Conservation (phyloP, 2,329 filamentous ascomycete genomes). For the Epichloe gansuensis region DNA sequence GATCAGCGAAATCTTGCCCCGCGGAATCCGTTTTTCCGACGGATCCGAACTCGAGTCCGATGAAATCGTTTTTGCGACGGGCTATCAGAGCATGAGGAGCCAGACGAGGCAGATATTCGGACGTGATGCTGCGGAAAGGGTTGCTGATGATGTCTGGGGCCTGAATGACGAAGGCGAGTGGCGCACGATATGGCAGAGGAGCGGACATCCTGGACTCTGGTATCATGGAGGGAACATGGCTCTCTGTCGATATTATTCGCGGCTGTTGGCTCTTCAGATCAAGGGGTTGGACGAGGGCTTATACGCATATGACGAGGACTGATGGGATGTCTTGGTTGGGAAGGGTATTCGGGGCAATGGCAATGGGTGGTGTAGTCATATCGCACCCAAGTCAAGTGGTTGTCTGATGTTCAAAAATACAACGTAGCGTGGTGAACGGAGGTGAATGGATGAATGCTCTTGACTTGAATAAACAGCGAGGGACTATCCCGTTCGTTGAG, state of each 20-base stretch:
- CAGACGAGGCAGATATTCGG: conserved; percentile 51
- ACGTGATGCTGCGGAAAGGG: conserved; percentile 43
- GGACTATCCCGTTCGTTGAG: too few relatives aligned
- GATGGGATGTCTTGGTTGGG: neutral
- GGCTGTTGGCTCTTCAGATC: conserved; percentile 39
- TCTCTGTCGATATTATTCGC: conserved; percentile 48
- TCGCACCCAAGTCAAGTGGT: too few relatives aligned
- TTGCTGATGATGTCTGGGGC: conserved; percentile 51
- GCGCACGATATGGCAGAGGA: conserved; percentile 44
- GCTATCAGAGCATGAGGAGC: conserved; percentile 57
- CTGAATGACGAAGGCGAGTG: conserved; percentile 46
- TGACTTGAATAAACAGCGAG: too few relatives aligned
- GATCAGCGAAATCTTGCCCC: conserved; percentile 36
- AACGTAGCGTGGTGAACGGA: too few relatives aligned
- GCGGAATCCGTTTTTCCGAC: conserved; percentile 37
- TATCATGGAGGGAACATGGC: conserved; percentile 54
- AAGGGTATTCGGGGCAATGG: too few relatives aligned
- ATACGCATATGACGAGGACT: conserved; percentile 22
- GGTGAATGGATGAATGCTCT: too few relatives aligned
- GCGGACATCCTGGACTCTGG: conserved; percentile 53
- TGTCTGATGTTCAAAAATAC: too few relatives aligned
- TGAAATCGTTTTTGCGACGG: conserved; percentile 51
- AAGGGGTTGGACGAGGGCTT: conserved; percentile 30
- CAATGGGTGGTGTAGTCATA: too few relatives aligned
- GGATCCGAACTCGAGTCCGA: conserved; percentile 46